Base-by-base conservation (phyloP, 805 yeast genomes). In the Sugiyamaella valdiviana region DNA sequence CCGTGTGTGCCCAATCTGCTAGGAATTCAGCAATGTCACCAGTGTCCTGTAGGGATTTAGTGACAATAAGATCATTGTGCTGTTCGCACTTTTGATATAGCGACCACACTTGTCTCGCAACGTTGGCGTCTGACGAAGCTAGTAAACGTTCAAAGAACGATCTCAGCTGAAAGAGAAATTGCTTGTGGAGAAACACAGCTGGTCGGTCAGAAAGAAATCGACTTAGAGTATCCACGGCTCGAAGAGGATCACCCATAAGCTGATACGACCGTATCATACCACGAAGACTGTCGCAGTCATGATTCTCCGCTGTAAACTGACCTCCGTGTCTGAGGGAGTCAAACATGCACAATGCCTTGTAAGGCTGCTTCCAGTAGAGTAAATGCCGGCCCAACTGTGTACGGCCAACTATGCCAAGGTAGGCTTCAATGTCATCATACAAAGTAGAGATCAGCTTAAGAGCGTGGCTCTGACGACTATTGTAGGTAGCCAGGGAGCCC, bases 241-340 rank as follows among this genome's bases (percentile, higher is more conserved):
- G 46, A 2, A 32, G n/a, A 14, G 24, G 23, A 26, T 49, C 36
- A 10, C 41, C 35, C 40, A 41, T 12, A 29, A 21, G 21, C 10
- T 45, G 37, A 29, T 36, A 48, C 26, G 43, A 47, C 10, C 38
- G 26, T 14, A 52, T 20, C 45, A 52, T 35, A 7, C 48, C 50
- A 1, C 49, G 44, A 14, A 54, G 35, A 32, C 56, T 54, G 37
- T 36, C 51, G 24, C 45, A 36, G 36, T 54, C 57, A 19, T 54
- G 56, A 38, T 52, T 52, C 5, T 45, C 42, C 6, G 36, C 40
- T 7, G 51, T 42, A 21, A 52, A 45, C 15, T 37, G 17, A 12
- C 42, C 46, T 7, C 45, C 44, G 19, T 36, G 20, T 24, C 53
- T 44, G 14, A 41, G 36, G 4, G 51, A 54, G 38, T 54, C 57